Base-by-base conservation (phyloP, 1,139 yeast genomes). In the Nakaseomyces delphensis region DNA sequence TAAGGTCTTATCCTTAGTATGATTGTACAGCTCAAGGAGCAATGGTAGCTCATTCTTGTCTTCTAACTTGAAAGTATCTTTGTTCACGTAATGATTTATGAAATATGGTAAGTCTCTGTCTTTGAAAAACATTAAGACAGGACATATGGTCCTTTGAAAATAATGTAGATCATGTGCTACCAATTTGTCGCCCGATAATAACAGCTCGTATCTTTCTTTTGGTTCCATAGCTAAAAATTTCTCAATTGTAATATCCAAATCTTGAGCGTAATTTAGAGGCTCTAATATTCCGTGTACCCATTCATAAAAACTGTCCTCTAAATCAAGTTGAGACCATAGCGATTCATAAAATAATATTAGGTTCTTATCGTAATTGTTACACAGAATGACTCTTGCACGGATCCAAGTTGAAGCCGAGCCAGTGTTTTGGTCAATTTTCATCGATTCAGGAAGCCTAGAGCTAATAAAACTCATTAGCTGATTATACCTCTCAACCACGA, bases 381-480 rank as follows among this genome's bases (percentile, higher is more conserved):
- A n/a, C 4, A 18, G 10, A 6, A 39, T 30, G 7, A 39, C 36
- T 27, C 36, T 39, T 20, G 30, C 36, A 16, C 31, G 28, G 19
- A 39, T 23, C 24, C 36, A 31, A 19, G 21, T 19, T 11, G 36
- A 30, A 10, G 9, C 16, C 9, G 2, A 14, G 15, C 27, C 24
- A n/a, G 24, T 30, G 3, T 39, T 30, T 3, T 23, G 28, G 18
- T 24, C 23, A 16, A 30, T 39, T 15, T 20, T 13, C 19, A 38
- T 29, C 7, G 31, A 15, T 9, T 19, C 25, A 1, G 25, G 37
- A 9, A 21, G 18, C 25, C 43, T 47, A 3, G 35, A 38, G n/a
- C 43, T 42, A 8, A 58, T 48, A 33, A 49, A 49, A 6, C 38
- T 30, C 29, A 47, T 48, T n/a, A 54, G 36, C 5, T 39, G 28